Evolutionary conservation across 2,329 filamentous ascomycete species (phyloP), one percentile per base, ranked within the genome.

Genomic region (Fusarium gaditjirri): DNA sequence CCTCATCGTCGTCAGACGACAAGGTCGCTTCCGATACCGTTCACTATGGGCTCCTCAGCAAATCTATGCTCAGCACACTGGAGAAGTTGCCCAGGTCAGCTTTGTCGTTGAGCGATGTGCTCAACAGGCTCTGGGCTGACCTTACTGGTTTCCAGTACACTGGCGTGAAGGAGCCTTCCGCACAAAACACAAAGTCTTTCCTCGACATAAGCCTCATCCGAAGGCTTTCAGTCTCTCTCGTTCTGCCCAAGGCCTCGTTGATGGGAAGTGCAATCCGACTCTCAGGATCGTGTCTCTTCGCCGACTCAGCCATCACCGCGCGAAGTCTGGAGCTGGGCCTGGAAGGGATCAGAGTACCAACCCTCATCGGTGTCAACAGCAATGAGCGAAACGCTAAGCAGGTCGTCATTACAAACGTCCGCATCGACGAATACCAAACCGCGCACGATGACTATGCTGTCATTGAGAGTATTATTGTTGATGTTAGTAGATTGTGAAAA

Each of bases 1-100:
- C 82, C 52, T 84, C 86, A 1, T 88, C 91, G 3, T 89, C 90
- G 0, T 76, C 84, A 3, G 80, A 80, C 8, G 93, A 95, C 81
- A 82, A 82, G 13, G 86, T 95, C 38, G 87, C 89, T 49, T 80
- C 81, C n/a, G 92, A 92, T 77, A 94, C 93, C 5, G 89, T 94
- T 29, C 91, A 95, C 82, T 95, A 95, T 76, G 92, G 93, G 4
- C 85, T 83, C 14, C 84, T 94, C 19, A 91, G 89, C 82, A 94
- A 94, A 81, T 84, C 85, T 0, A 84, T 94, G 19, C 81, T 91
- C 36, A 79, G 80, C 29, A 83, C 82, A 17, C 77, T 91, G 31
- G 79, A 81, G 14, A 68, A 44, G 16, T 33, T 57, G 25, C 64
- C 71, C 7, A 68, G 50, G 33, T 53, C 71, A 27, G 57, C 42